phyloP scores from a whole-genome alignment of 2,329 filamentous ascomycete species.

The Aureobasidium subglaciale region DNA sequence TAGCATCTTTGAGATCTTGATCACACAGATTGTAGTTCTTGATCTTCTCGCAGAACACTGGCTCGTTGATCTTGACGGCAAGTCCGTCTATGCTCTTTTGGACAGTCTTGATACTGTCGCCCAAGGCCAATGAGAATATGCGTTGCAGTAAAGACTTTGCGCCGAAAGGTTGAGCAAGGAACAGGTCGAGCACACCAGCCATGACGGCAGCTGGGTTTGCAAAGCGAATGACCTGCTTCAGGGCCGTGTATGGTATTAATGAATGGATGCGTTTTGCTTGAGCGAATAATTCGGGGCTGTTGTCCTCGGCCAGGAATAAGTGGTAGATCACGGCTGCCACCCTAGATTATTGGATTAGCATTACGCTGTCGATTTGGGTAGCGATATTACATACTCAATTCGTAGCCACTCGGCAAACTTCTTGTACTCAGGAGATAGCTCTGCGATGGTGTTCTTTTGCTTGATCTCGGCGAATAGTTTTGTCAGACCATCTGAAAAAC shows the following conservation, averaged over 20 bases:
- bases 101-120: conserved; percentile 81
- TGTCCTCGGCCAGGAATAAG: conserved; percentile 94
- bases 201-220: conserved; percentile 96
- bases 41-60: conserved; percentile 71
- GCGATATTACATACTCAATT: conserved; percentile 56
- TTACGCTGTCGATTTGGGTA: neutral
- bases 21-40: conserved; percentile 69
- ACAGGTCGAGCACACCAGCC: conserved; percentile 90
- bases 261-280: conserved; percentile 93
- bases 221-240: conserved; percentile 96
- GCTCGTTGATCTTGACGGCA: conserved; percentile 69
- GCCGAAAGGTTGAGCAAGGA: conserved; percentile 91
- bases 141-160: conserved; percentile 84
- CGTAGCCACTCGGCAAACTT: conserved; percentile 98
- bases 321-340: conserved; percentile 95
- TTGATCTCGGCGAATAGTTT: conserved; percentile 90
- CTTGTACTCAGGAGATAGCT: conserved; percentile 89
- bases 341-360: conserved; percentile 26
- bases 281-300: conserved; percentile 91
- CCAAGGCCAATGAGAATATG: conserved; percentile 85
- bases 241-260: conserved; percentile 80
- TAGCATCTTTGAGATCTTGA: conserved; percentile 64
- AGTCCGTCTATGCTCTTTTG: conserved; percentile 81
- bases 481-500: conserved; percentile 65
- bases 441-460: conserved; percentile 77